Evolutionary conservation across 2,329 filamentous ascomycete species (phyloP), one percentile per base, ranked within the genome.

Genomic region (Fusarium sp.): DNA sequence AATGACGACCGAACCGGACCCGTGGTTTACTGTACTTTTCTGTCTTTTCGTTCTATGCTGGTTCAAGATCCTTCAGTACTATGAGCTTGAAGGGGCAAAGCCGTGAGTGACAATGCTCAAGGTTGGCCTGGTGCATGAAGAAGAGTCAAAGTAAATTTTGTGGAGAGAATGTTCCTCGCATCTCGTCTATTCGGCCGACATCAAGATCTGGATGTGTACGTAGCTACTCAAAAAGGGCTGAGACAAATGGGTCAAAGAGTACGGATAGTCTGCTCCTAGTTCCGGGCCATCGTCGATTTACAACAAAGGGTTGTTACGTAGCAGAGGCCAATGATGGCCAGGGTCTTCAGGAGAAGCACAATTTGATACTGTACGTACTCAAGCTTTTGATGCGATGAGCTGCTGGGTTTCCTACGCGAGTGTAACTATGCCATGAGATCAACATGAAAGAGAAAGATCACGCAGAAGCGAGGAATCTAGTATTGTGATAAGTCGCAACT

Each of bases 401-500:
- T 22, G 20, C n/a, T 49, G 57, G 34, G 34, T 38, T 4, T 38
- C 3, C 5, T 30, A 65, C 45, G 60, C 62, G 60, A 65, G 48
- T 62, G 63, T 29, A 62, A 66, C 63, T 49, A 22, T 62, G 43
- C 41, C 24, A 40, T 59, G 29, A 55, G 52, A 58, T 62, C 24
- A 38, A 34, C 18, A 16, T 18, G 30, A 32, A 20, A 25, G 38
- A 30, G 20, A 20, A 25, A 52, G 27, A 62, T 54, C 20, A 54
- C 62, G 52, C 55, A 53, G 62, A 61, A 66, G 63, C 54, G 47
- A 66, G 29, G 13, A 5, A 15, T 25, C 24, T 55, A 30, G 29
- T 29, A n/a, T 66, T 67, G 44, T 51, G 62, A 66, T 24, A 13
- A 62, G 51, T 66, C 62, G 48, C 24, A 51, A 58, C 18, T 38